Conservation (phyloP, 805 yeast species). For the Phaffomyces opuntiae region DNA sequence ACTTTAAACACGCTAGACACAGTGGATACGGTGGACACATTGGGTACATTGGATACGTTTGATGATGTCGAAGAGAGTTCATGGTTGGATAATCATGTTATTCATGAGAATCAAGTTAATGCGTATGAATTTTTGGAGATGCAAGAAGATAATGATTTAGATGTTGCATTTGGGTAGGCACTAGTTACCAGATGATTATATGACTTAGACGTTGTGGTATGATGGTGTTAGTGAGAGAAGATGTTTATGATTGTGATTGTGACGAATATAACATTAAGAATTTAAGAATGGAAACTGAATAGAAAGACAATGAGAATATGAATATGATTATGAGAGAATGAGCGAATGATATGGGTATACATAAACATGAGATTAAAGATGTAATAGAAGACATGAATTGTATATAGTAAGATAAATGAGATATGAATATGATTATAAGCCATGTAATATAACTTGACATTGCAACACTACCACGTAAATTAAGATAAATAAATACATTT, state of each 20-base stretch:
- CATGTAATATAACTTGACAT: too few relatives aligned
- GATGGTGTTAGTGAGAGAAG: too few relatives aligned
- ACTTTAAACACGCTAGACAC: slow-evolving; percentile 1
- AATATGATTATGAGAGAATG: too few relatives aligned
- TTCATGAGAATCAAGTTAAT: background rate
- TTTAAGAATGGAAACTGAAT: too few relatives aligned
- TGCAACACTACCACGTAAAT: too few relatives aligned
- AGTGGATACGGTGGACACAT: background rate
- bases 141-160: background rate
- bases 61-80: slow-evolving; percentile 1
- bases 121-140: slow-evolving; percentile 3
- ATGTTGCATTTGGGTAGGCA: background rate
- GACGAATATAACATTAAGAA: too few relatives aligned
- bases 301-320: too few relatives aligned
- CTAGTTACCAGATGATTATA: too few relatives aligned
- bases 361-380: too few relatives aligned
- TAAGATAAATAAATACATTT: too few relatives aligned
- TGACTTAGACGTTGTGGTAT: too few relatives aligned
- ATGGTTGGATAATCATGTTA: background rate
- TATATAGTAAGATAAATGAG: too few relatives aligned
- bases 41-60: background rate
- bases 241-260: background rate
- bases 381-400: background rate
- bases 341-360: slow-evolving; percentile 1
- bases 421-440: background rate